Evolutionary conservation across 352 stramenopile genomes (phyloP).

Genomic region (Elongisporangium anandrum): DNA sequence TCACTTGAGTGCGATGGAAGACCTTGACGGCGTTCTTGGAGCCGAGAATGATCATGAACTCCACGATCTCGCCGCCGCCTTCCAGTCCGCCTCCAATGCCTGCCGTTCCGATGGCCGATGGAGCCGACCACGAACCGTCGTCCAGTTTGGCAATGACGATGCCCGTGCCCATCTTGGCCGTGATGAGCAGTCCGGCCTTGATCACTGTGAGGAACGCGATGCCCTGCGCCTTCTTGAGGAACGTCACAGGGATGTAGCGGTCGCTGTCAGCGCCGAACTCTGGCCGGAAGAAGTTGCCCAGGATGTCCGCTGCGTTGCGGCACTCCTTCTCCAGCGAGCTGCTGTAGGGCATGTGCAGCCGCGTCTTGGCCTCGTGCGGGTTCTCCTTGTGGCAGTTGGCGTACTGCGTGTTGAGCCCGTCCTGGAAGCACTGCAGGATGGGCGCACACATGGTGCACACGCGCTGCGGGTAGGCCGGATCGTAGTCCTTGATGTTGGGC

Average conservation of each 20-base stretch:
- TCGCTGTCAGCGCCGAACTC: conserved; percentile 68
- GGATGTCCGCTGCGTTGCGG: conserved; percentile 66
- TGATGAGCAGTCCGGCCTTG: conserved; percentile 81
- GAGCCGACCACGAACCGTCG: conserved; percentile 75
- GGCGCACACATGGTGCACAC: conserved; percentile 81
- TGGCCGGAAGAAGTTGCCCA: conserved; percentile 78
- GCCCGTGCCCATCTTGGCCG: conserved; percentile 74
- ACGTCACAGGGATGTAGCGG: conserved; percentile 69
- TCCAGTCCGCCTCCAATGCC: conserved; percentile 83
- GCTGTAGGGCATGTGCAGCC: conserved; percentile 70
- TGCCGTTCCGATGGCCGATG: conserved; percentile 78
- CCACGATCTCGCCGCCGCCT: conserved; percentile 78
- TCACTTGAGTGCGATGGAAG: conserved; percentile 66
- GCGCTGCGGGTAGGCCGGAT: conserved; percentile 65
- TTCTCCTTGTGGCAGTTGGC: conserved; percentile 84
- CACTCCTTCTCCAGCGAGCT: conserved; percentile 76
- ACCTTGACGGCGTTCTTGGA: conserved; percentile 72
- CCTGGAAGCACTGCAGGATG: conserved; percentile 70
- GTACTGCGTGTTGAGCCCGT: conserved; percentile 61
- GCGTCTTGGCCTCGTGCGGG: conserved; percentile 62
- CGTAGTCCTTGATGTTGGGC: conserved; percentile 53
- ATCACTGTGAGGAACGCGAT: conserved; percentile 85
- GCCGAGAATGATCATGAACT: conserved; percentile 89
- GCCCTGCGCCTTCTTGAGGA: conserved; percentile 78
- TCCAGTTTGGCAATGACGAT: conserved; percentile 87